A percentile compares a stretch with the other conserved stretches of the same genome.
phyloP scores from a whole-genome alignment of 2,329 filamentous ascomycete species.

The Sclerotinia nivalis region DNA sequence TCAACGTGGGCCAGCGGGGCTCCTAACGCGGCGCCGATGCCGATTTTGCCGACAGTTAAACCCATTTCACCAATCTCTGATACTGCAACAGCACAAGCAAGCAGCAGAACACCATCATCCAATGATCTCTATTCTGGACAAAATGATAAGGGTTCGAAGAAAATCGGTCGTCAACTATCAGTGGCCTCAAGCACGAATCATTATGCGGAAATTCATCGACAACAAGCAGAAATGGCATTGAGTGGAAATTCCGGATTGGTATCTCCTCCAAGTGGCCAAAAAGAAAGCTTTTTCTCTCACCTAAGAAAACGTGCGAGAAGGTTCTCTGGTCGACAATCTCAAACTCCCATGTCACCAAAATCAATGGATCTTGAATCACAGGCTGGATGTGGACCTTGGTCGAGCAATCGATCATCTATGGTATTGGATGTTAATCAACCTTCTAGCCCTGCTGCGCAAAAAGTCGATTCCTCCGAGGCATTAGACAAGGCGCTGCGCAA shows the following conservation, averaged over 20 bases:
- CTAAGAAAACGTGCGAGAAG: constrained; percentile 88
- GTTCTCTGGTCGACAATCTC: constrained; percentile 81
- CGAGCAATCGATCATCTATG: constrained; percentile 81
- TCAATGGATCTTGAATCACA: constrained; percentile 92
- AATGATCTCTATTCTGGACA: constrained; percentile 49
- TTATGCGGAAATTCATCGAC: constrained; percentile 84
- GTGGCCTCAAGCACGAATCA: constrained; percentile 90
- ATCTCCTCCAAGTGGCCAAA: constrained; percentile 76
- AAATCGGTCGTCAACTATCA: constrained; percentile 92
- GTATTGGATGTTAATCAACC: constrained; percentile 60
- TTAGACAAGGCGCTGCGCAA: constrained; percentile 60
- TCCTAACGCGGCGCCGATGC: constrained; percentile 83
- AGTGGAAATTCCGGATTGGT: constrained; percentile 73
- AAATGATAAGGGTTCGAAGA: constrained; percentile 73
- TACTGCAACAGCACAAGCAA: constrained; percentile 85
- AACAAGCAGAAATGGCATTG: constrained; percentile 86
- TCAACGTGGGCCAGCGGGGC: constrained; percentile 90
- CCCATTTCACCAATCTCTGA: constrained; percentile 97
- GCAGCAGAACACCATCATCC: constrained; percentile 59
- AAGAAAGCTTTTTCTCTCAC: constrained; percentile 98
- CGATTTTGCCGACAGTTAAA: constrained; percentile 89
- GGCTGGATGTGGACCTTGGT: constrained; percentile 87
- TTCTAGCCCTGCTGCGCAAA: constrained; percentile 50
- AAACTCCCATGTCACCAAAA: constrained; percentile 73
- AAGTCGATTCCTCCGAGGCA: constrained; percentile 60